Base-by-base conservation (phyloP, 495 filamentous ascomycete species). In the Lophiotrema nucula region DNA sequence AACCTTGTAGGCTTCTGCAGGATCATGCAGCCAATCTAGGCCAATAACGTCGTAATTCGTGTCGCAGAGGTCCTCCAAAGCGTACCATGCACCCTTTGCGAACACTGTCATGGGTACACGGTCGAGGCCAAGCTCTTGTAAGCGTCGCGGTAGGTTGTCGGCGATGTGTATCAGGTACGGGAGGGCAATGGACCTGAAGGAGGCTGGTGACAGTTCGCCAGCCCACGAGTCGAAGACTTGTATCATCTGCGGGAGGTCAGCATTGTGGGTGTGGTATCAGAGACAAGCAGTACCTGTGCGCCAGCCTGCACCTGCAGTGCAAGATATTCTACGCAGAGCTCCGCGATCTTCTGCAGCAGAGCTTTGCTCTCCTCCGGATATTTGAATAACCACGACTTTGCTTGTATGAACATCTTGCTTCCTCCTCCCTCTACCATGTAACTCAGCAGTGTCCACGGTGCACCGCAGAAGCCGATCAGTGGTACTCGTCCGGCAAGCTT, bases 221-320 rank as follows among this genome's bases (percentile, higher is more conserved):
- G 95, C 93, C 91, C 92, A 98, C 3, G 92, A 97, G 70, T 98
- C 93, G 69, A 98, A 98, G n/a, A 98, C 90, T 73, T 97, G 95
- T 22, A 98, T 74, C 65, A 97, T 78, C 82, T 95, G 75, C 3
- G 3, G n/a, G n/a, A 31, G 6, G 33, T 63, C 21, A 59, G 50
- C 37, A n/a, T 8, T 38, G 24, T 16, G 13, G 43, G 38, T 24
- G 15, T 37, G 38, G 5, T 13, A 2, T n/a, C 31, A 26, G 5
- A 25, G 50, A 18, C 13, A 25, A 26, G 18, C 56, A 67, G 19
- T 73, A 83, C 82, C 77, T 90, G 86, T 45, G 93, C 93, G 28
- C 93, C 93, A 16, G 93, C 95, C 49, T 86, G 80, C 48, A 97
- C 92, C 70, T 98, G 93, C 37, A 88, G 77, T 0, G 92, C 93